A percentile compares a stretch with the other conserved stretches of the same genome.
Conservation (phyloP, 495 filamentous ascomycete species). For the Annulohypoxylon stygium region DNA sequence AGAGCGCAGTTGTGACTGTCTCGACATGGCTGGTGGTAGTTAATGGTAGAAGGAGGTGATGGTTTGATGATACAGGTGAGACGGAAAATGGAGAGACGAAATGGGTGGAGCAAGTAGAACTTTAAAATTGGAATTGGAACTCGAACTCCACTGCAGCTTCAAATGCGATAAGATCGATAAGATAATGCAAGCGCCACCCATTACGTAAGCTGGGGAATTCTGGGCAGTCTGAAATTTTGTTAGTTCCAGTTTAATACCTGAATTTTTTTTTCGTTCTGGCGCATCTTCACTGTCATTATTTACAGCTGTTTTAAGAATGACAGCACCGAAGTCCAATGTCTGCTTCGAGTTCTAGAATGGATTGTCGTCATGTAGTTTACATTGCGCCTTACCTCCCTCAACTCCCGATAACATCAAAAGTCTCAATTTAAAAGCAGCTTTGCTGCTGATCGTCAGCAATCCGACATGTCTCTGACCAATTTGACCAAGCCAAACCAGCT, state of each 20-base stretch:
- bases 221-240: not conserved
- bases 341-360: not conserved
- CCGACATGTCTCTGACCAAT: slow-evolving; percentile 31
- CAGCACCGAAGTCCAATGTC: not conserved
- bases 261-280: not conserved
- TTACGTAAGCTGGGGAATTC: slow-evolving; percentile 5
- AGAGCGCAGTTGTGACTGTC: slow-evolving; percentile 70
- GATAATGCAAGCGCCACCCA: slow-evolving; percentile 20
- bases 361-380: not conserved
- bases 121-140: not conserved
- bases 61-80: not conserved
- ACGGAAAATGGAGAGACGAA: no score
- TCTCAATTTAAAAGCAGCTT: no score
- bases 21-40: slow-evolving; percentile 46
- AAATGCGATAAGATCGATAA: slow-evolving; percentile 34
- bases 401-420: not conserved
- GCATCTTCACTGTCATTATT: not conserved
- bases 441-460: no score
- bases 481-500: slow-evolving; percentile 22
- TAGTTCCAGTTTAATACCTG: not conserved
- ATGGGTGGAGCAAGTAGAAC: no score
- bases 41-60: no score
- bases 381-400: not conserved
- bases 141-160: not conserved
- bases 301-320: not conserved